These are phyloP conservation scores for Lolium multiflorum DNA, from an alignment of 176 grass and related monocot species.

Conservation along the genomic window DNA sequence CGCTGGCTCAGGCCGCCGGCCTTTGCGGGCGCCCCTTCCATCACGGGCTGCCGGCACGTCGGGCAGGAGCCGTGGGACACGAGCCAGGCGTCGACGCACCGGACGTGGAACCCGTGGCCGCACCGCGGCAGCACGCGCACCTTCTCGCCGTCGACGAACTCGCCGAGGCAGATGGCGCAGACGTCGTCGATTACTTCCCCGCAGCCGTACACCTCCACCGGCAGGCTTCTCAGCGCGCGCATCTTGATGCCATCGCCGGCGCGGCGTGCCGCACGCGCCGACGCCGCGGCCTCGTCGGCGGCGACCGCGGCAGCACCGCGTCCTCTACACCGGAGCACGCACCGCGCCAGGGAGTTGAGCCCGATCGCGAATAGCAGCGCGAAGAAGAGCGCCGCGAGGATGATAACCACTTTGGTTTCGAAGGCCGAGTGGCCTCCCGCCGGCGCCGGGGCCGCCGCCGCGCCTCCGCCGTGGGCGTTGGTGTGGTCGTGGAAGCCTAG, in stretches of 20 bases:
- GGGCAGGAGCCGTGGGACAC: slow-evolving; percentile 73
- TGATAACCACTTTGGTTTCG: slow-evolving; percentile 81
- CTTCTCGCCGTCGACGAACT: slow-evolving; percentile 79
- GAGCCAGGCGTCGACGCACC: slow-evolving; percentile 84
- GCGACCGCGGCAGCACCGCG: background rate
- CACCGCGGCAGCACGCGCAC: slow-evolving; percentile 76
- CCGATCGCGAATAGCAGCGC: slow-evolving; percentile 64
- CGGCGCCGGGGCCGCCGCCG: background rate
- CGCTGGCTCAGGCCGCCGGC: background rate
- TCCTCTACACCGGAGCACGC: slow-evolving; percentile 53
- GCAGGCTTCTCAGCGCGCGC: slow-evolving; percentile 64
- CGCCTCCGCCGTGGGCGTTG: background rate
- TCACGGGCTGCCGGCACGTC: slow-evolving; percentile 62
- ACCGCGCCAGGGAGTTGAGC: slow-evolving; percentile 73
- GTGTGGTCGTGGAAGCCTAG: background rate
- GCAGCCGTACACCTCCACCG: slow-evolving; percentile 61
- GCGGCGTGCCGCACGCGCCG: background rate
- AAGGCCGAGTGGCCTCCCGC: slow-evolving; percentile 37
- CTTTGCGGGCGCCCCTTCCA: background rate
- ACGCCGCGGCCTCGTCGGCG: background rate
- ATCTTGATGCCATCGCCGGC: slow-evolving; percentile 52
- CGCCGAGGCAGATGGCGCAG: slow-evolving; percentile 83
- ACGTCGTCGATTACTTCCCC: slow-evolving; percentile 36
- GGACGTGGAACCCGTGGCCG: slow-evolving; percentile 71
- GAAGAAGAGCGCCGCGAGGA: slow-evolving; percentile 74